These are phyloP conservation scores for Clathrus columnatus DNA, from an alignment of 768 basidiomycete species.

Conservation along the genomic window DNA sequence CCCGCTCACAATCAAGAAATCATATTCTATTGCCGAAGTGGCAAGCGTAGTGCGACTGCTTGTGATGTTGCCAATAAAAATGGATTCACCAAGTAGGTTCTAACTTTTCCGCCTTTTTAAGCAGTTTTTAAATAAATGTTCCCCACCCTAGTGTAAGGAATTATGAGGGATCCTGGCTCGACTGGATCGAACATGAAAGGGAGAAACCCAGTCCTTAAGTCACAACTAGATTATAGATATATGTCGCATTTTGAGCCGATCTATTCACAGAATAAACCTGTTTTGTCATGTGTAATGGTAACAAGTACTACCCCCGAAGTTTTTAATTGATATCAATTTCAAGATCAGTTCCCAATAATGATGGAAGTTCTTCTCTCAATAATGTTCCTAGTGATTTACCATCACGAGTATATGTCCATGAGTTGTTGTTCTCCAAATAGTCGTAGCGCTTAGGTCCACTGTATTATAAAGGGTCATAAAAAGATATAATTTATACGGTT, in stretches of 20 bases:
- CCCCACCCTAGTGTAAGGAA: slow-evolving; percentile 41
- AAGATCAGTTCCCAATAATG: slow-evolving; percentile 26
- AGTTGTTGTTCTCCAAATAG: slow-evolving; percentile 43
- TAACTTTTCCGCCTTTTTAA: neutral
- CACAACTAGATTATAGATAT: slow-evolving; percentile 15
- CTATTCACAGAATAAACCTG: neutral
- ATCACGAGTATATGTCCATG: slow-evolving; percentile 76
- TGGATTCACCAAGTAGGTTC: slow-evolving; percentile 69
- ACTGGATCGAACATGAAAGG: slow-evolving; percentile 60
- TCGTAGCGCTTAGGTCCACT: slow-evolving; percentile 94
- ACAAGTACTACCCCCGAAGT: neutral
- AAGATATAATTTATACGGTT: neutral
- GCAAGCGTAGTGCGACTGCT: slow-evolving; percentile 73
- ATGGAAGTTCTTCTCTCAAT: slow-evolving; percentile 61
- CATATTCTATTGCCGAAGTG: slow-evolving; percentile 87
- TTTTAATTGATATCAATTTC: slow-evolving; percentile 14
- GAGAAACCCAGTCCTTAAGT: slow-evolving; percentile 18
- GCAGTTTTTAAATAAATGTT: neutral
- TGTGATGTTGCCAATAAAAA: slow-evolving; percentile 73
- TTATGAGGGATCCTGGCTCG: slow-evolving; percentile 83
- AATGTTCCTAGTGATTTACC: slow-evolving; percentile 49
- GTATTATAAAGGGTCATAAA: neutral
- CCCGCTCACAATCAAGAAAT: slow-evolving; percentile 64
- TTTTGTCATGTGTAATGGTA: neutral
- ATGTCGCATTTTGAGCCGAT: neutral